Conservation (phyloP, 192 early-diverging fungal genomes). For the Rhizophagus clarus region DNA sequence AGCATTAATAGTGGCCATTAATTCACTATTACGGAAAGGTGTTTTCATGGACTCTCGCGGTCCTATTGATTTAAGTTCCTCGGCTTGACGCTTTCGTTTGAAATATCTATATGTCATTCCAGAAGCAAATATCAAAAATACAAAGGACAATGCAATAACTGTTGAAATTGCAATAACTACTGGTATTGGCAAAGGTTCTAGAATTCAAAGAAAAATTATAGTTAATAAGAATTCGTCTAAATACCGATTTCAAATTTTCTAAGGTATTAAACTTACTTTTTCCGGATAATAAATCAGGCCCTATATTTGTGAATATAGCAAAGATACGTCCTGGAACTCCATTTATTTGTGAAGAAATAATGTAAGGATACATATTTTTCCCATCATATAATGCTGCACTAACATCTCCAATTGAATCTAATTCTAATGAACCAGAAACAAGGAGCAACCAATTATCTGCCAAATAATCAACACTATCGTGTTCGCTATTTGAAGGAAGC, state of each 20-base stretch:
- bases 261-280: conserved; percentile 28
- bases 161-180: conserved; percentile 71
- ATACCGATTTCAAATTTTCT: background rate
- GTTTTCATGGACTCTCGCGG: background rate
- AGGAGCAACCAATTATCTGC: conserved; percentile 44
- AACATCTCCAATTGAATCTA: conserved; percentile 42
- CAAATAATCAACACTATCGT: conserved; percentile 34
- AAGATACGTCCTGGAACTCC: conserved; percentile 32
- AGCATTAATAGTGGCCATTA: conserved; percentile 4
- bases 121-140: conserved; percentile 61
- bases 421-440: conserved; percentile 45
- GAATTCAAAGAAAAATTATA: background rate
- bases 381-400: conserved; percentile 54
- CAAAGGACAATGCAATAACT: conserved; percentile 66
- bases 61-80: background rate
- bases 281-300: conserved; percentile 13
- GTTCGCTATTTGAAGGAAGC: background rate
- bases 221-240: background rate
- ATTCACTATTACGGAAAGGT: background rate
- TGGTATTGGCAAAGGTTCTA: conserved; percentile 49
- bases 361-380: conserved; percentile 45
- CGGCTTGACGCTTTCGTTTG: conserved; percentile 16
- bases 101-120: conserved; percentile 55
- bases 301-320: conserved; percentile 29
- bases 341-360: conserved; percentile 37